phyloP scores from a whole-genome alignment of 352 stramenopile genomes.

The Plasmopara muralis region DNA sequence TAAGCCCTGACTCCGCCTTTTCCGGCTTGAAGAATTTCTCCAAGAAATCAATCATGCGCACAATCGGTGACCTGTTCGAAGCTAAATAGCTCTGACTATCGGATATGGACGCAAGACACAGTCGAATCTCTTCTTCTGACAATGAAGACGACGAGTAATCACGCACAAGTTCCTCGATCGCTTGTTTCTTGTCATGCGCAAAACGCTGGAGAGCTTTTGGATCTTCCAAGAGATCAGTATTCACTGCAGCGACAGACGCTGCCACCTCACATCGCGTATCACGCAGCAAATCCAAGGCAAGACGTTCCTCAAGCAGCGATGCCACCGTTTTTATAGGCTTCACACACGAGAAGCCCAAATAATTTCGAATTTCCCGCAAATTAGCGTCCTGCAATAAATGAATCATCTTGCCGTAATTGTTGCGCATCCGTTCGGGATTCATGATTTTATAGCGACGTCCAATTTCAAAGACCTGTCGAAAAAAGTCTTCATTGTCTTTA shows the following conservation, averaged over 20 bases:
- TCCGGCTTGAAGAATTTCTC: conserved; percentile 50
- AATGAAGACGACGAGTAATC: conserved; percentile 44
- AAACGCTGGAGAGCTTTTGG: conserved; percentile 21
- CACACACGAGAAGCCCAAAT: conserved; percentile 75
- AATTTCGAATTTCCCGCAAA: conserved; percentile 56
- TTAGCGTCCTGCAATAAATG: conserved; percentile 91
- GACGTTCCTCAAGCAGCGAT: conserved; percentile 59
- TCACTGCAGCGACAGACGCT: conserved; percentile 33
- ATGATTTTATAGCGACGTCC: conserved; percentile 93
- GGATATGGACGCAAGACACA: conserved; percentile 41
- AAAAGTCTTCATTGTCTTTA: conserved; percentile 72
- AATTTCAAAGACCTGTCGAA: conserved; percentile 85
- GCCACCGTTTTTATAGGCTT: conserved; percentile 65
- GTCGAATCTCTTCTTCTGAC: conserved; percentile 44
- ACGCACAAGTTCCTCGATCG: conserved; percentile 32
- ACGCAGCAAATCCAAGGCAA: conserved; percentile 59
- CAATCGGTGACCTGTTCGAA: conserved; percentile 52
- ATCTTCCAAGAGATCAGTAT: conserved; percentile 11
- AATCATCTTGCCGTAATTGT: conserved; percentile 93
- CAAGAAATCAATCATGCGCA: conserved; percentile 57
- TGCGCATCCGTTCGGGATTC: conserved; percentile 88
- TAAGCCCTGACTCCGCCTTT: conserved; percentile 33
- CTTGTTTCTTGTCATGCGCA: conserved; percentile 23
- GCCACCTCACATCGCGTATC: conserved; percentile 65
- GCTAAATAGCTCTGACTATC: conserved; percentile 58